These are phyloP conservation scores for Fusarium domesticum DNA, from an alignment of 2,329 filamentous ascomycete genomes.

Conservation along the genomic window DNA sequence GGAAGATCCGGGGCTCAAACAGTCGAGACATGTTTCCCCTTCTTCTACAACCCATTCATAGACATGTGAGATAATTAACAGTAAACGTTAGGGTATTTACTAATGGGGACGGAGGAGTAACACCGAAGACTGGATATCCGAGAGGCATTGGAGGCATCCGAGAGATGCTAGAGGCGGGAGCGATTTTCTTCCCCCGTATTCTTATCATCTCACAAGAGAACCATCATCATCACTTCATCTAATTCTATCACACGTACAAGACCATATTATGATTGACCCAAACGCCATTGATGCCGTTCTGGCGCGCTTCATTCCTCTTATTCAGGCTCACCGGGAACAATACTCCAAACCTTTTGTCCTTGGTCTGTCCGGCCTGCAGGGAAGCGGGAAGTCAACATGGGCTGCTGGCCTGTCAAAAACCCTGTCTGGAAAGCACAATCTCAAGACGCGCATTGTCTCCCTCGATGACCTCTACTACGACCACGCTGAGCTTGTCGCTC, in stretches of 20 bases:
- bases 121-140: too few relatives aligned
- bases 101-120: too few relatives aligned
- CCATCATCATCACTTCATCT: background rate
- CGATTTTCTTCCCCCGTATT: too few relatives aligned
- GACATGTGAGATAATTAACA: too few relatives aligned
- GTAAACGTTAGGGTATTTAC: too few relatives aligned
- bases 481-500: conserved; percentile 15
- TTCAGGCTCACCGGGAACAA: conserved; percentile 12
- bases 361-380: conserved; percentile 25
- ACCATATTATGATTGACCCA: conserved; percentile 21
- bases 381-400: conserved; percentile 30
- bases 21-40: too few relatives aligned
- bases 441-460: conserved; percentile 19
- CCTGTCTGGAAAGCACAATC: conserved; percentile 11
- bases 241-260: background rate
- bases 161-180: too few relatives aligned
- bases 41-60: too few relatives aligned
- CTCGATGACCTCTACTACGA: conserved; percentile 24
- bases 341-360: conserved; percentile 18
- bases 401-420: conserved; percentile 19
- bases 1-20: too few relatives aligned
- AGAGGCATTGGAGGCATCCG: too few relatives aligned
- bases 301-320: conserved; percentile 15
- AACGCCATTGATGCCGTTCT: conserved; percentile 21
- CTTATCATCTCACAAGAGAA: too few relatives aligned